These are phyloP conservation scores for Xanthoconium stramineum DNA, from an alignment of 768 basidiomycete species.

Conservation along the genomic window DNA sequence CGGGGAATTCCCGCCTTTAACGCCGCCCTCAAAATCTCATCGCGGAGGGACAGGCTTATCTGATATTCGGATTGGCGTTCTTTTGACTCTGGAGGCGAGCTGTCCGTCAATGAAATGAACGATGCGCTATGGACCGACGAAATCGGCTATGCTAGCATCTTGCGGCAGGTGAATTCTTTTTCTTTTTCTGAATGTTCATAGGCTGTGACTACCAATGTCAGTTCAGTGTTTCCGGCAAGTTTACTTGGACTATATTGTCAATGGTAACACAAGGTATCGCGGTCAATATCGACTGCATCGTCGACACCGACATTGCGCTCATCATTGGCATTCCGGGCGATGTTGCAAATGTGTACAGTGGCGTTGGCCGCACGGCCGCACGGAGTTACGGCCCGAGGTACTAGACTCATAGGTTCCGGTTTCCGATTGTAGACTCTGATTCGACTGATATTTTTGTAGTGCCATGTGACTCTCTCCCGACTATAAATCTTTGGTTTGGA, in stretches of 20 bases:
- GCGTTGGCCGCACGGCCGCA: slow-evolving; percentile 5
- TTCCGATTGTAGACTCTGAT: neutral
- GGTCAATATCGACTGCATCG: neutral
- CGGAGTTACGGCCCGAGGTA: slow-evolving; percentile 14
- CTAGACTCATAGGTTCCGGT: slow-evolving; percentile 28
- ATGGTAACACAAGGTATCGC: neutral
- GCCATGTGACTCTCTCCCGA: slow-evolving; percentile 28
- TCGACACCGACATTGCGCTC: slow-evolving; percentile 17
- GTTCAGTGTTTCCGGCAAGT: slow-evolving; percentile 12
- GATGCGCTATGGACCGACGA: slow-evolving; percentile 32
- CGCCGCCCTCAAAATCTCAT: slow-evolving; percentile 25
- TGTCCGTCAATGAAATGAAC: slow-evolving; percentile 33
- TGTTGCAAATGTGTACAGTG: neutral
- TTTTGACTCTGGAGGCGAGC: slow-evolving; percentile 13
- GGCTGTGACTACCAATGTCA: neutral
- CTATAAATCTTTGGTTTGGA: slow-evolving; percentile 34
- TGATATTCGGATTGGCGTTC: slow-evolving; percentile 26
- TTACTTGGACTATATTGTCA: neutral
- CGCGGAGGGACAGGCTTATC: slow-evolving; percentile 10
- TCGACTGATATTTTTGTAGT: slow-evolving; percentile 7
- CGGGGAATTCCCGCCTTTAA: slow-evolving; percentile 20
- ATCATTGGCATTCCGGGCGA: neutral
- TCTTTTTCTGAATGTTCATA: too few species aligned
- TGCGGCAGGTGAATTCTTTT: slow-evolving; percentile 13
- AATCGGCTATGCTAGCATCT: slow-evolving; percentile 31